Evolutionary conservation across 2,329 filamentous ascomycete genomes (phyloP), one percentile per base, ranked within the genome.

Genomic region (Aspergillus sp.): DNA sequence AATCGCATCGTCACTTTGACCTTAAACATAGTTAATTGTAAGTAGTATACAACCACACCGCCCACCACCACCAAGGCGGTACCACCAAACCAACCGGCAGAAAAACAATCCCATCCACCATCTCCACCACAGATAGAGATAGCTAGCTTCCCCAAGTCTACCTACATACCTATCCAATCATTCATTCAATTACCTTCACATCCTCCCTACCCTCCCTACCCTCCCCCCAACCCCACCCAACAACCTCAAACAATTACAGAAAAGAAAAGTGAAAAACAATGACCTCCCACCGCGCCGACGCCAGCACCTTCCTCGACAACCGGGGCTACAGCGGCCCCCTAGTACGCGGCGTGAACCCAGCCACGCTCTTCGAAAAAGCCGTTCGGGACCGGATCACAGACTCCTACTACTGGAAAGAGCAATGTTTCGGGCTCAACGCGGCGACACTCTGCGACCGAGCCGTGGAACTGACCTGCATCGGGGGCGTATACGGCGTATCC

Each of bases 371-470:
- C 84, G 94, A 98, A 78, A 97, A 96, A 76, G 90, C 92, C 43
- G 92, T 97, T 66, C 91, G 91, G 73, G 95, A 99, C 79, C 92
- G 95, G 73, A 97, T 99, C 77, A 88, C 93, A 68, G 92, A 97
- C 73, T 91, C 88, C 56, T 96, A 97, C 80, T 99, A 97, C 81
- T 99, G 92, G 90, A 97, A 97, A 78, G 95, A 98, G 79, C 93
- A 97, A 80, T 97, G 95, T 76, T 99, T 98, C 78, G 95, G 91
- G 45, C 84, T 99, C 66, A 99, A 98, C 80, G 85, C 86, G 3
- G 87, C 87, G 1, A 89, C 87, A 0, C 76, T 99, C 5, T 89
- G 97, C 69, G 91, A 97, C 79, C 91, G 95, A 65, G 93, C 96
- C 0, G 90, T 92, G 25, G 90, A 94, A 69, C 85, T 99, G 50